Percentiles rank a stretch among this genome's conserved stretches.
phyloP scores from a whole-genome alignment of 345 rosid species.

The Gossypium bickii region DNA sequence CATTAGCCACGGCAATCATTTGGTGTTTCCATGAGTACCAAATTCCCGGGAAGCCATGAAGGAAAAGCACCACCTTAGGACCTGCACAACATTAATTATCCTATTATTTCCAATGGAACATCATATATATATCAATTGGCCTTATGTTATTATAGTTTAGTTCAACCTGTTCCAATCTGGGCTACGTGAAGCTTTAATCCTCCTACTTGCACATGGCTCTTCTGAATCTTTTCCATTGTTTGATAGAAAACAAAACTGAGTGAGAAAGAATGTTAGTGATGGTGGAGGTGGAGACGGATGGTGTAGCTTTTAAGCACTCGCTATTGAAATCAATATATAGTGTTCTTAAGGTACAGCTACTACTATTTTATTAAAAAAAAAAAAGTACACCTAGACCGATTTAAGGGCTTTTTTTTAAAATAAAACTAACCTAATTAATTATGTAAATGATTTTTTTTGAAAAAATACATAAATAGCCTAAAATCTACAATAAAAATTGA shows the following conservation, averaged over 20 bases:
- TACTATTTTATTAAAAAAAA: too few relatives aligned
- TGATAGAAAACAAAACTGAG: background rate
- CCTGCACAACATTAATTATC: conserved; percentile 3
- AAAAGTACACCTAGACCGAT: too few relatives aligned
- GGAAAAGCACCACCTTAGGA: conserved; percentile 28
- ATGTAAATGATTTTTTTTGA: too few relatives aligned
- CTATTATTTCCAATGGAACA: background rate
- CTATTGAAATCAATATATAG: background rate
- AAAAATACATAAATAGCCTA: too few relatives aligned
- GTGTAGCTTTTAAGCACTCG: background rate
- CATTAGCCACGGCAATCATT: conserved; percentile 31
- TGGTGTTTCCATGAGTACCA: conserved; percentile 50
- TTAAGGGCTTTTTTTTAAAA: too few relatives aligned
- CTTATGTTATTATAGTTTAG: background rate
- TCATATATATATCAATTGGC: background rate
- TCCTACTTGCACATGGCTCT: conserved; percentile 4
- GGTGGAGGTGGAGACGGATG: background rate
- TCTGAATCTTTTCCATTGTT: conserved; percentile 2
- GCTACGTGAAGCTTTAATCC: conserved; percentile 4
- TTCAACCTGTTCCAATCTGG: background rate
- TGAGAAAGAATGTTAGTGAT: background rate
- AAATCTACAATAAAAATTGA: too few relatives aligned
- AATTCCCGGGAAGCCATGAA: conserved; percentile 40
- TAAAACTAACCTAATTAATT: too few relatives aligned
- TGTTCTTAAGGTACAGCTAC: background rate